Percentiles rank a stretch among this genome's conserved stretches.
phyloP scores from a whole-genome alignment of 352 stramenopile genomes.

The Globisporangium sylvaticum region DNA sequence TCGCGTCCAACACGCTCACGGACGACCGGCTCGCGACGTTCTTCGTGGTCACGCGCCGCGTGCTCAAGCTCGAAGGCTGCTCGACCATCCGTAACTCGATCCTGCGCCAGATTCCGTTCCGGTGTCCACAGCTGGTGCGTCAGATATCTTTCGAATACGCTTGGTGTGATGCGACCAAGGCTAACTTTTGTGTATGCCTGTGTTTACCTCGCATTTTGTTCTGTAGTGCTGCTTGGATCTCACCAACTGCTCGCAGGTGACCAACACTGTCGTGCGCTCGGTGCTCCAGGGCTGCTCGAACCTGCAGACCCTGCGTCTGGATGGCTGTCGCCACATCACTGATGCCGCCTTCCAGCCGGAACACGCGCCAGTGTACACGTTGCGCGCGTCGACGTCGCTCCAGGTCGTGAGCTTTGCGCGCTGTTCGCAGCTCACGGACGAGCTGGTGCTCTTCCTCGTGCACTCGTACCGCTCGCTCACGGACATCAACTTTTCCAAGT shows the following conservation, averaged over 20 bases:
- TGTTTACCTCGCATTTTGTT: neutral
- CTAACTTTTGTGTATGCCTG: neutral
- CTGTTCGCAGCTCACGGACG: conserved; percentile 76
- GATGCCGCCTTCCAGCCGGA: conserved; percentile 85
- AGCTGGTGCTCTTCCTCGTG: conserved; percentile 75
- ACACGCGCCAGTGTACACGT: conserved; percentile 61
- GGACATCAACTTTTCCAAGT: conserved; percentile 78
- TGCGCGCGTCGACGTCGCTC: conserved; percentile 72
- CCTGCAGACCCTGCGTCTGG: conserved; percentile 76
- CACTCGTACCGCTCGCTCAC: conserved; percentile 73
- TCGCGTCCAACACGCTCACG: conserved; percentile 66
- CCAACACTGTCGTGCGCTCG: conserved; percentile 77
- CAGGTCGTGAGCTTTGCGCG: conserved; percentile 75
- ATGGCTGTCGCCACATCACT: conserved; percentile 84
- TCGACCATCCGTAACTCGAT: conserved; percentile 83
- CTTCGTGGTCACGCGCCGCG: conserved; percentile 70
- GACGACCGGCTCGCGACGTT: conserved; percentile 81
- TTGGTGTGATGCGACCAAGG: neutral
- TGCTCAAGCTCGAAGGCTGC: conserved; percentile 71
- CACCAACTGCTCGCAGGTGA: conserved; percentile 84
- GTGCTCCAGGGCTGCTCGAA: conserved; percentile 74
- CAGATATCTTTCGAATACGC: neutral
- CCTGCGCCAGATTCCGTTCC: conserved; percentile 80
- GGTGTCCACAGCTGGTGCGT: conserved; percentile 73
- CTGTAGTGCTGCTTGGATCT: conserved; percentile 74